Evolutionary conservation across 2,329 filamentous ascomycete species (phyloP).

Genomic region (Arthroderma sp.): DNA sequence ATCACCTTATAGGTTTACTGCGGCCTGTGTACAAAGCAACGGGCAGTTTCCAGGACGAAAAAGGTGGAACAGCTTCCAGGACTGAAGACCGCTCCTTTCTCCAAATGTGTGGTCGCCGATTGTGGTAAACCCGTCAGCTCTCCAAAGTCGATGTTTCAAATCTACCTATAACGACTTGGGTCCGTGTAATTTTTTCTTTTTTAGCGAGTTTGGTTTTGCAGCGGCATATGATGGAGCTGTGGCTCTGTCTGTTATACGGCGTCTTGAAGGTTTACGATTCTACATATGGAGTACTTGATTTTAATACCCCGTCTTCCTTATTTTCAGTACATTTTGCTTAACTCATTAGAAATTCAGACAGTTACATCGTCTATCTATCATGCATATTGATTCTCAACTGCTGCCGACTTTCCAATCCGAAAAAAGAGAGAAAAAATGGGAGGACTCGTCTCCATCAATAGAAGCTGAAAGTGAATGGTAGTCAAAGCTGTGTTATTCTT

Average conservation of each 20-base stretch:
- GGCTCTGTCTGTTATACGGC: neutral
- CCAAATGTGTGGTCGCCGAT: conserved; percentile 30
- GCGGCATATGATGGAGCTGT: neutral
- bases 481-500: too few species aligned
- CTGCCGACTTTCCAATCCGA: too few species aligned
- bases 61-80: conserved; percentile 15
- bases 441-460: too few species aligned
- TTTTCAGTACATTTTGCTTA: neutral
- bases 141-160: conserved; percentile 32
- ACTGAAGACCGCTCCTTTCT: conserved; percentile 26
- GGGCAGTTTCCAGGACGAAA: conserved; percentile 23
- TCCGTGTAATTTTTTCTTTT: conserved; percentile 1
- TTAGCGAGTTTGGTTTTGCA: conserved; percentile 1
- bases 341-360: neutral
- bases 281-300: too few species aligned
- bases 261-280: neutral
- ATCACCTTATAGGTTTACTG: conserved; percentile 31
- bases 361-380: neutral
- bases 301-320: neutral
- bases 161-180: conserved; percentile 28
- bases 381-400: too few species aligned
- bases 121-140: conserved; percentile 29
- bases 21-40: conserved; percentile 32
- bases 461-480: too few species aligned
- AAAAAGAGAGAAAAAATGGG: too few species aligned